Evolutionary conservation across 257 asterid genomes (phyloP).

Genomic region (Plantago major): DNA sequence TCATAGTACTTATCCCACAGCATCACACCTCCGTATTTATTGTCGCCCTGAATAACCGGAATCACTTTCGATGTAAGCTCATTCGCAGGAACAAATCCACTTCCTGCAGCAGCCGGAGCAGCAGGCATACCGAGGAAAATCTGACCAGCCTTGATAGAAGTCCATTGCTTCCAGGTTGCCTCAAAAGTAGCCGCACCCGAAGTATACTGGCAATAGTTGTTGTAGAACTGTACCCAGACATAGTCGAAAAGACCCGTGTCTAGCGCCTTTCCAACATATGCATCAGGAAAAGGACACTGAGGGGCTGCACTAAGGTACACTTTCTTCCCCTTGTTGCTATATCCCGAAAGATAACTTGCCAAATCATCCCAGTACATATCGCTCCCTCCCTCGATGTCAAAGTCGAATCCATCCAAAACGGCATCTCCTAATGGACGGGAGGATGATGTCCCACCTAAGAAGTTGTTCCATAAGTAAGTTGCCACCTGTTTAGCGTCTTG

Average conservation of each 20-base stretch:
- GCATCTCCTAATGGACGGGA: constrained; percentile 32
- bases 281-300: constrained; percentile 50
- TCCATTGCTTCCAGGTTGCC: constrained; percentile 5
- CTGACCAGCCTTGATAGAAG: constrained; percentile 9
- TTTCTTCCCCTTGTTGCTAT: constrained; percentile 34
- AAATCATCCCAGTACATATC: constrained; percentile 35
- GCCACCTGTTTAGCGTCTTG: constrained; percentile 31
- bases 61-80: constrained; percentile 24
- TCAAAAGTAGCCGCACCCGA: constrained; percentile 1
- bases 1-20: constrained; percentile 29
- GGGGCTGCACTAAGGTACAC: constrained; percentile 50
- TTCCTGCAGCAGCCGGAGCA: constrained; percentile 27
- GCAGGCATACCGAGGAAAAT: constrained; percentile 30
- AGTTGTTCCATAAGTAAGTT: constrained; percentile 34
- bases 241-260: constrained; percentile 37
- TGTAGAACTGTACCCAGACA: constrained; percentile 27
- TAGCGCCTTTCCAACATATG: constrained; percentile 28
- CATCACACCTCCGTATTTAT: constrained; percentile 34
- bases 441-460: constrained; percentile 27
- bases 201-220: constrained; percentile 13
- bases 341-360: constrained; percentile 23
- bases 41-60: constrained; percentile 25
- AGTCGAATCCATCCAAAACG: constrained; percentile 34
- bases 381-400: constrained; percentile 39
- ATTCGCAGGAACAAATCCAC: constrained; percentile 22